Evolutionary conservation across 73 alveolate species (phyloP), one percentile per base, ranked within the genome.

Genomic region (Effrenium voratum): DNA sequence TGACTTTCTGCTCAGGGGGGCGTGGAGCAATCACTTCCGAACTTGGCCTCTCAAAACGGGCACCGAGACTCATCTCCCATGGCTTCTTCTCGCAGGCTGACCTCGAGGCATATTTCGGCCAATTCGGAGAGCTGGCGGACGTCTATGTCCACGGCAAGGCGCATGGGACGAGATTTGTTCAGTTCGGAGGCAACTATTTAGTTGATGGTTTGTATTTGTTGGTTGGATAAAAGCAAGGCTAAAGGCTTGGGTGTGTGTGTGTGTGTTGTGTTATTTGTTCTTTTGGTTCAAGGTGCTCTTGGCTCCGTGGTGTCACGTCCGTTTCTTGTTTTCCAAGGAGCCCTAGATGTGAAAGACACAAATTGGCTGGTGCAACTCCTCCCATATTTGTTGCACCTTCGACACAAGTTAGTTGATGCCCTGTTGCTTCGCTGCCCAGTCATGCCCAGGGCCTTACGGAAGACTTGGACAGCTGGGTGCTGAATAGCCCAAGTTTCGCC

Each of bases 61-160:
- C n/a, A n/a, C n/a, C n/a, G n/a, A n/a, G n/a, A n/a, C n/a, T n/a
- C n/a, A n/a, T n/a, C n/a, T n/a, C n/a, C n/a, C n/a, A n/a, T n/a
- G n/a, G n/a, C n/a, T 12, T 40, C 59, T 36, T 13, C 15, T 49
- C 41, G 40, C 38, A 88, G 95, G 81, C 60, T 34, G 95, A 88
- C 22, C 28, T 88, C 73, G 95, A 88, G 63, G 85, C 50, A 34
- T 88, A 66, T 52, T 88, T 88, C 52, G 95, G 85, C 6, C 95
- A 88, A 50, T 88, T 52, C 43, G 95, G 95, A 30, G 95, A 88
- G 50, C 50, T 88, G 95, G 95, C 70, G 2, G 95, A 88, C 40
- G 95, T 88, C 85, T 88, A 88, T 45, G 38, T 66, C 50, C 86
- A 76, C 36, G 95, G 95, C 49, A 63, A 66, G 47, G 79, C 84